Base-by-base conservation (phyloP, 129 eudicot species). In the Chrysanthemum seticuspe region DNA sequence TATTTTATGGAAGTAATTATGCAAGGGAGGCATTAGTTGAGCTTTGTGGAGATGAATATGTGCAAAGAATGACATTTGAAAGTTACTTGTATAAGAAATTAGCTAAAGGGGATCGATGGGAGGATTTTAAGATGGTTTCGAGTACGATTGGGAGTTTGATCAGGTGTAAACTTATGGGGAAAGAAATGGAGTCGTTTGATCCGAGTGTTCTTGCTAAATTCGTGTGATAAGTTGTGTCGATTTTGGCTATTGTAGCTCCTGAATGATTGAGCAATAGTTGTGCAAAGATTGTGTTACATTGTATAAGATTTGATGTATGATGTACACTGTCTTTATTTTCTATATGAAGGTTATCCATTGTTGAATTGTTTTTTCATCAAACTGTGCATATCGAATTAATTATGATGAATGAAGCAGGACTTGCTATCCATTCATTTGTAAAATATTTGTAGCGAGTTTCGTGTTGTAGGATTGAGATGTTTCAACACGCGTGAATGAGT, bases 1-100 rank as follows among this genome's bases (percentile, higher is more conserved):
- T 93, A 74, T 93, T 93, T 36, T 93, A 93, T 82, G 77, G 98
- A 62, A 90, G 91, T 65, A 90, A 93, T 75, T 92, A 97, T 21
- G 98, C 97, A 25, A 86, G 97, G 80, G 98, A 93, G 78, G 97
- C 98, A 3, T 86, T 93, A 54, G 98, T 93, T 72, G 98, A 93
- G 86, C 86, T 93, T 86, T 93, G 98, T 74, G 97, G 92, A 1
- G 97, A 93, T 69, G 97, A 90, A 72, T 93, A 93, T 65, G 98
- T 93, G 63, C 98, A 93, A 80, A 86, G 87, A 83, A 93, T 93
- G 97, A 93, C 98, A 3, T 93, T 93, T 50, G 98, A 93, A 51
- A 93, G 98, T 70, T 93, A 93, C 73, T 71, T 93, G 87, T 90
- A 93, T 69, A 93, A 93, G 89, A 91, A 85, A 15, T 85, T 93